Evolutionary conservation across 768 basidiomycete genomes (phyloP).

Genomic region (Lyophyllum shimeji): DNA sequence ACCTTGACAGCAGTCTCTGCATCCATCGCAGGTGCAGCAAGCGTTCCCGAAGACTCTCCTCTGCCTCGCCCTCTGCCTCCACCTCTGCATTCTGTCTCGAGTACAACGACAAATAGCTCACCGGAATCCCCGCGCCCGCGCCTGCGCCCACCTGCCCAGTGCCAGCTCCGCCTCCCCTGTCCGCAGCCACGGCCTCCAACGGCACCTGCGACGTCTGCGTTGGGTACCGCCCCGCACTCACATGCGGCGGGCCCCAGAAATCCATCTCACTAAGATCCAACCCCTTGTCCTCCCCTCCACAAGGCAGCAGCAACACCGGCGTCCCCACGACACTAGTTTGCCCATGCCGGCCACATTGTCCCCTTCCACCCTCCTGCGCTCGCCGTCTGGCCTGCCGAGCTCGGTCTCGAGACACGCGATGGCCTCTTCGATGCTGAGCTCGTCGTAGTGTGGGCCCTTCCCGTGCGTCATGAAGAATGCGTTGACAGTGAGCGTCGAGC

Average conservation of each 20-base stretch:
- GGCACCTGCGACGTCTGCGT: constrained; percentile 52
- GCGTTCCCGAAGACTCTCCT: constrained; percentile 30
- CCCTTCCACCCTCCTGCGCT: constrained; percentile 65
- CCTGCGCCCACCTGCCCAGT: neutral
- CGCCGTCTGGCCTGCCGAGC: constrained; percentile 67
- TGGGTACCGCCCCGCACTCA: constrained; percentile 21
- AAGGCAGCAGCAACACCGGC: constrained; percentile 36
- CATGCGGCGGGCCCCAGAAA: constrained; percentile 56
- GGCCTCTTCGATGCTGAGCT: constrained; percentile 76
- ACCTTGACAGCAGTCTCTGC: neutral
- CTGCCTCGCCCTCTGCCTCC: neutral
- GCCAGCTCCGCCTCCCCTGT: constrained; percentile 1
- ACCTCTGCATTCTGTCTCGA: constrained; percentile 44
- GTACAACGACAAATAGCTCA: constrained; percentile 27
- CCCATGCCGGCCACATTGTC: constrained; percentile 46
- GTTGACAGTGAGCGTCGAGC: constrained; percentile 89
- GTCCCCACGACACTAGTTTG: constrained; percentile 53
- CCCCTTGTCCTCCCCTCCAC: constrained; percentile 32
- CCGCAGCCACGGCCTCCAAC: constrained; percentile 24
- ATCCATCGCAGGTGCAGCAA: constrained; percentile 8
- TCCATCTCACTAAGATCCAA: constrained; percentile 54
- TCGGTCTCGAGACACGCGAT: constrained; percentile 87
- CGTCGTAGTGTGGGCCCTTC: constrained; percentile 64
- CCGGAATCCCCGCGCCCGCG: neutral
- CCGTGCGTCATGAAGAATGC: constrained; percentile 75